Conservation (phyloP, 1,284 basidiomycete genomes). For the Coniophora puteana region DNA sequence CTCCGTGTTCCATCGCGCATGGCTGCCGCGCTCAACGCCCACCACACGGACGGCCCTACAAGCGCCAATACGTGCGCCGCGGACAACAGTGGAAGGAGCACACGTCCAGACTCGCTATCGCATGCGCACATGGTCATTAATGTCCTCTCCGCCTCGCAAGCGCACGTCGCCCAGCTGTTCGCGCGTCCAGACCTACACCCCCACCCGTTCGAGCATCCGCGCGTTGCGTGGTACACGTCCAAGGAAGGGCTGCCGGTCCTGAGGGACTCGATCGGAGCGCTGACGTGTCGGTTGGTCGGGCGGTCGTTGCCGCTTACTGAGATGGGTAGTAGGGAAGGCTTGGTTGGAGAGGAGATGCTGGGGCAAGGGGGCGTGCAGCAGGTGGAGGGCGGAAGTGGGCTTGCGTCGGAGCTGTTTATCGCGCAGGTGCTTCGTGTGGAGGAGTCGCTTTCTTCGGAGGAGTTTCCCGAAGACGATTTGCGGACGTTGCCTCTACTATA, state of each 20-base stretch:
- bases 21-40: constrained; percentile 54
- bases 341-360: constrained; percentile 6
- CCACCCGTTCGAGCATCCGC: constrained; percentile 35
- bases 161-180: constrained; percentile 52
- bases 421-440: constrained; percentile 46
- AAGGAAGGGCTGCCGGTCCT: constrained; percentile 56
- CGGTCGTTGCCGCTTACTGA: constrained; percentile 38
- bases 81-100: not conserved
- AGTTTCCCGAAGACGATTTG: constrained; percentile 13
- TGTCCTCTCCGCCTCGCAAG: constrained; percentile 61
- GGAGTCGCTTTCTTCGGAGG: constrained; percentile 11
- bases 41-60: constrained; percentile 14
- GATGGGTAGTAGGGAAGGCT: constrained; percentile 12
- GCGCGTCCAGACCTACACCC: constrained; percentile 62
- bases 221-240: constrained; percentile 30
- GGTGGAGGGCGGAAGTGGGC: constrained; percentile 11
- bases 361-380: constrained; percentile 12
- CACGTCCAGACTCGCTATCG: constrained; percentile 5
- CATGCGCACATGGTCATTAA: constrained; percentile 67
- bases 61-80: not conserved
- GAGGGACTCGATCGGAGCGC: constrained; percentile 51
- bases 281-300: constrained; percentile 49
- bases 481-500: constrained; percentile 41
- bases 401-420: constrained; percentile 41
- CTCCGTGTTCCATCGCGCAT: constrained; percentile 87